These are phyloP conservation scores for Acanthamoeba healyi DNA, from an alignment of 208 protist genomes.

Conservation along the genomic window DNA sequence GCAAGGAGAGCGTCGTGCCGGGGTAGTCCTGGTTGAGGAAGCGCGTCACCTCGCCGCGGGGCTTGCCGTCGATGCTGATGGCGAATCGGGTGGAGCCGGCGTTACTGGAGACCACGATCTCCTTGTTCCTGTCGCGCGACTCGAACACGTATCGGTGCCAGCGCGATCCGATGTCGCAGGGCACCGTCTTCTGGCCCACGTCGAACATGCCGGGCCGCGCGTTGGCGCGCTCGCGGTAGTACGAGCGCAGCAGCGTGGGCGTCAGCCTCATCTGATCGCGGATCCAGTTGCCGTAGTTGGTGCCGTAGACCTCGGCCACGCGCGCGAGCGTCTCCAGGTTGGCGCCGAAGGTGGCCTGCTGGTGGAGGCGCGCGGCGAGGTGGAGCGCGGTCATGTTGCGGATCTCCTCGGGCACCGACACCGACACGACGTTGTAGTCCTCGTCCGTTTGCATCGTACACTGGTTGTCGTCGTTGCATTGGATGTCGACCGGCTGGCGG, in stretches of 20 bases:
- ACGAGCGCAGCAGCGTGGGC: constrained; percentile 15
- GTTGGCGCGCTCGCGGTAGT: constrained; percentile 44
- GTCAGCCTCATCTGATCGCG: not conserved
- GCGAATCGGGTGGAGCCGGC: not conserved
- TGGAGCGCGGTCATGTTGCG: constrained; percentile 7
- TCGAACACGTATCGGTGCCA: constrained; percentile 35
- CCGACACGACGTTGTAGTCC: not conserved
- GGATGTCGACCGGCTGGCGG: not conserved
- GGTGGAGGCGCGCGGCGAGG: constrained; percentile 23
- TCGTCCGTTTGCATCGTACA: not conserved
- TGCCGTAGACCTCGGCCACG: not conserved
- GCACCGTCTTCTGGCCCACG: not conserved
- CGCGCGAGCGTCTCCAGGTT: not conserved
- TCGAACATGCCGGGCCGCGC: not conserved
- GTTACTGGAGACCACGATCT: not conserved
- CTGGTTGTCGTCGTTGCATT: not conserved
- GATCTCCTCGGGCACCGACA: not conserved
- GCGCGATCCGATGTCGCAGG: constrained; percentile 47
- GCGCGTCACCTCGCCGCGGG: not conserved
- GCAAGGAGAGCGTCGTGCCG: not conserved
- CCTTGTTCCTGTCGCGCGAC: constrained; percentile 5
- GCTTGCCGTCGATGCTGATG: constrained; percentile 12
- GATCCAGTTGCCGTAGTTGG: constrained; percentile 19
- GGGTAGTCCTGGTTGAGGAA: constrained; percentile 12
- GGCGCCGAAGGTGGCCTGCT: constrained; percentile 35